A percentile compares a stretch with the other conserved stretches of the same genome.
These are phyloP conservation scores for Trichoderma sp. DNA, from an alignment of 2,329 filamentous ascomycete genomes.

Conservation along the genomic window DNA sequence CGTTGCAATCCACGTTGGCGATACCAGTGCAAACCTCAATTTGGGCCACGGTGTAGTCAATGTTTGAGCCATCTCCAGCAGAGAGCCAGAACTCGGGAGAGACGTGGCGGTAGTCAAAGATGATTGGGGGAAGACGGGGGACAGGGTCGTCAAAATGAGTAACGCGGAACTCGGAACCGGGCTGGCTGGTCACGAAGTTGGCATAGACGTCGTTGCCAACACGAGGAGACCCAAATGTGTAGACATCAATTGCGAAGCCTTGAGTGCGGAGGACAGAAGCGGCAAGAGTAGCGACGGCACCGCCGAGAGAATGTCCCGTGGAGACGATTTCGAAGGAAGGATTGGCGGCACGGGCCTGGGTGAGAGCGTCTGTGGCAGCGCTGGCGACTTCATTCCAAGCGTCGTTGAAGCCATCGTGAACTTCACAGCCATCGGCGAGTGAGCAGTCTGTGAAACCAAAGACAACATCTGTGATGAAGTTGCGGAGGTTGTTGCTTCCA, in stretches of 20 bases:
- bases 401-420: constrained; percentile 60
- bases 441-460: constrained; percentile 35
- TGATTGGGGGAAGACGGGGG: constrained; percentile 63
- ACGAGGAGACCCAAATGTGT: constrained; percentile 68
- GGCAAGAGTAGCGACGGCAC: constrained; percentile 62
- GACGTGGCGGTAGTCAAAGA: constrained; percentile 65
- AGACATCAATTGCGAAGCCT: constrained; percentile 54
- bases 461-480: constrained; percentile 60
- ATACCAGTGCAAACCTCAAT: constrained; percentile 52
- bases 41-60: constrained; percentile 41
- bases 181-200: constrained; percentile 54
- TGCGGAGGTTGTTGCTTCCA: constrained; percentile 59
- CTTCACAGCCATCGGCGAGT: constrained; percentile 45
- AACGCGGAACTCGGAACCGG: constrained; percentile 59
- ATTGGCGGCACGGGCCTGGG: constrained; percentile 45
- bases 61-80: constrained; percentile 35
- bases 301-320: constrained; percentile 72
- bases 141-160: constrained; percentile 70
- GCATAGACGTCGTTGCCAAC: constrained; percentile 60
- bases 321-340: constrained; percentile 56
- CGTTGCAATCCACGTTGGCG: constrained; percentile 53
- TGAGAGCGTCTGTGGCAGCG: constrained; percentile 46
- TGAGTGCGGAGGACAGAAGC: constrained; percentile 55
- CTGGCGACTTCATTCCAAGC: constrained; percentile 57
- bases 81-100: constrained; percentile 69